Conservation (phyloP, 2,329 filamentous ascomycete genomes). For the Cladophialophora yegresii region DNA sequence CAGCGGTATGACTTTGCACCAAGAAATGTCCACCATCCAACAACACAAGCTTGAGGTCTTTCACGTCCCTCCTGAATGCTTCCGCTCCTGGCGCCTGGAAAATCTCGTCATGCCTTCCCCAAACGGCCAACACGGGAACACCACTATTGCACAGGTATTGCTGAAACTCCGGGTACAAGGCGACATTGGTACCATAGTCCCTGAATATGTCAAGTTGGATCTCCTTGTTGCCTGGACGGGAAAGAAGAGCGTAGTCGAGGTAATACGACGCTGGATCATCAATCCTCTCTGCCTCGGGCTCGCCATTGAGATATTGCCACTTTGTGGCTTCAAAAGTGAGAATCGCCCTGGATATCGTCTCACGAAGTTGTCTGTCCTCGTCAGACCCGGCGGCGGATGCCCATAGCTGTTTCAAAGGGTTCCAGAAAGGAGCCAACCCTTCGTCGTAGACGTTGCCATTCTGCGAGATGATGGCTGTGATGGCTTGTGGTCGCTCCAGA, state of each 20-base stretch:
- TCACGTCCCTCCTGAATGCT: conserved; percentile 56
- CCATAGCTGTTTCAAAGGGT: conserved; percentile 53
- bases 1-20: conserved; percentile 45
- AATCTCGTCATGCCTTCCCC: conserved; percentile 60
- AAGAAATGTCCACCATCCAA: conserved; percentile 62
- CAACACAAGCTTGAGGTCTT: conserved; percentile 52
- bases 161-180: conserved; percentile 59
- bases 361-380: conserved; percentile 40
- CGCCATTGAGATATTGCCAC: conserved; percentile 39
- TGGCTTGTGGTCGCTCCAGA: conserved; percentile 50
- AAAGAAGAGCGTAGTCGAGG: conserved; percentile 57
- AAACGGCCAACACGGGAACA: conserved; percentile 59
- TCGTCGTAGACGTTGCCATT: conserved; percentile 64
- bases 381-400: conserved; percentile 40
- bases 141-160: conserved; percentile 55
- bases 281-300: conserved; percentile 33
- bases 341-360: conserved; percentile 41
- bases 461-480: conserved; percentile 59
- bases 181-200: conserved; percentile 59
- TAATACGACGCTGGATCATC: conserved; percentile 43
- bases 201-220: conserved; percentile 60
- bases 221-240: conserved; percentile 54
- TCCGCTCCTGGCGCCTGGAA: conserved; percentile 53
- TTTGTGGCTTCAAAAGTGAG: conserved; percentile 46
- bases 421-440: conserved; percentile 58